Conservation (phyloP, 2,329 filamentous ascomycete species). For the Diplodia seriata region DNA sequence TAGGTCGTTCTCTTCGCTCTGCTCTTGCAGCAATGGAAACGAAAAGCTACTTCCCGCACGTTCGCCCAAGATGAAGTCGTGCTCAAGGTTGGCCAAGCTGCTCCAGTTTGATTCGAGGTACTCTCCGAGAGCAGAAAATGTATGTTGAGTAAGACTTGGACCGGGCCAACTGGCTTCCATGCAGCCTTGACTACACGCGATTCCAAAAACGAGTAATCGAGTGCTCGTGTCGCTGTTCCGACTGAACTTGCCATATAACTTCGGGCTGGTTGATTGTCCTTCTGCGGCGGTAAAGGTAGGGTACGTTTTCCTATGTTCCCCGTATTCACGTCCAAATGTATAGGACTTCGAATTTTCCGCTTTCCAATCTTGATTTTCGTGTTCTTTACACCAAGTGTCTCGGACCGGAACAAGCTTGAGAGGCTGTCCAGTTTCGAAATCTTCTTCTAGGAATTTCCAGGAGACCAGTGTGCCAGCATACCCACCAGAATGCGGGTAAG, state of each 20-base stretch:
- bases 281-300: neutral
- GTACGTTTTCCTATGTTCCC: neutral
- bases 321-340: neutral
- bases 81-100: too few relatives aligned
- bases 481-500: fast-evolving
- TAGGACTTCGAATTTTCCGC: neutral
- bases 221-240: too few relatives aligned
- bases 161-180: neutral
- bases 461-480: neutral
- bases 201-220: neutral
- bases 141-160: neutral
- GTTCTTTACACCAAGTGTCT: neutral
- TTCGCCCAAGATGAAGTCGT: too few relatives aligned
- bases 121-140: neutral
- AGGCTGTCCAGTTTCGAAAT: neutral
- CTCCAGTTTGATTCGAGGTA: neutral
- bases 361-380: too few relatives aligned
- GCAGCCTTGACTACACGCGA: neutral
- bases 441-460: neutral
- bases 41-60: too few relatives aligned
- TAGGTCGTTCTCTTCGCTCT: too few relatives aligned
- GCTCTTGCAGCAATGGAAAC: too few relatives aligned
- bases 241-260: too few relatives aligned
- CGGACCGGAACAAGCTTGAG: neutral
- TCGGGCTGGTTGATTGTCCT: too few relatives aligned